Conservation (phyloP, 176 grass and related monocot species). For the Ampelocalamus luodianensis region DNA sequence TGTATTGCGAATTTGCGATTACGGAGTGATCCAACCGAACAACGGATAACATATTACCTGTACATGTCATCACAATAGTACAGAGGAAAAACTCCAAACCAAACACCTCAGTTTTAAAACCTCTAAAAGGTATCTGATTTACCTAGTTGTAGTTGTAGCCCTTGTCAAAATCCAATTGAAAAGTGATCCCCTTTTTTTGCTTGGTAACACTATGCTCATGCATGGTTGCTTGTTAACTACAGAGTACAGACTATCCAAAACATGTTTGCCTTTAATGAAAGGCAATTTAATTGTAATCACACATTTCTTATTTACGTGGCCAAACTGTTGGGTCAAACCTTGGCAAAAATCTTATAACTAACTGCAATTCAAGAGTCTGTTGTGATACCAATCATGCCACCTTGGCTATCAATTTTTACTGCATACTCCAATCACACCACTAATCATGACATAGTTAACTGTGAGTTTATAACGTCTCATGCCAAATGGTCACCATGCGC, state of each 20-base stretch:
- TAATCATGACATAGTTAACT: conserved; percentile 1
- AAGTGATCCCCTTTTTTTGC: not conserved
- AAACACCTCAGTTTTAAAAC: not conserved
- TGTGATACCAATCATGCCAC: not conserved
- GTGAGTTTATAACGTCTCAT: not conserved
- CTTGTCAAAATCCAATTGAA: not conserved
- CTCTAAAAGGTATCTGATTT: not conserved
- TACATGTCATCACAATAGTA: not conserved
- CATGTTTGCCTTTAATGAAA: not conserved
- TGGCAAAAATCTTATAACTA: not conserved
- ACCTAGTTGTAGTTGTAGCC: not conserved
- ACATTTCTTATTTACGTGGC: not conserved
- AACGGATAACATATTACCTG: not conserved
- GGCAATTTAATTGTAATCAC: not conserved
- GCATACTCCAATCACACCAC: not conserved
- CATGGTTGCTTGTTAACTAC: not conserved
- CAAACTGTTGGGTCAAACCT: not conserved
- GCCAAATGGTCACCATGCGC: not conserved
- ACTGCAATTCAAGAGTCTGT: not conserved
- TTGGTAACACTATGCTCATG: not conserved
- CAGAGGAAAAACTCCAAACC: not conserved
- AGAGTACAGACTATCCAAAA: too few relatives aligned
- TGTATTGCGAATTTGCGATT: not conserved
- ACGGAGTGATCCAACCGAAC: not conserved
- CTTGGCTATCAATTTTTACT: not conserved